Conservation (phyloP, 768 basidiomycete genomes). For the Boletus pseudo-olivaceus region DNA sequence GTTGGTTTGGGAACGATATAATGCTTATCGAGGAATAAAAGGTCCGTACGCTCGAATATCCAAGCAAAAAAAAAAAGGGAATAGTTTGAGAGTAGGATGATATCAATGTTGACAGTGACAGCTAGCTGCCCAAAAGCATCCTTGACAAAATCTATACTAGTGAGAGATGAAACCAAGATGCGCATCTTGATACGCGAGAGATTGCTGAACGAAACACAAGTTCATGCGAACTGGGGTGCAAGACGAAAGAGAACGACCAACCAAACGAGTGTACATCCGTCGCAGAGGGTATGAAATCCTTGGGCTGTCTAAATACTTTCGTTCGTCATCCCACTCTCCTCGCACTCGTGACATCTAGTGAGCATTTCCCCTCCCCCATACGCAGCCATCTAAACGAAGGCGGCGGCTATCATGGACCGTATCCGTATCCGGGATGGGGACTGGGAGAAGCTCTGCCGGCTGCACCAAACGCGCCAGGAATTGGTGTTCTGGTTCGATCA, state of each 20-base stretch:
- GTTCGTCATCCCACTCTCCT: conserved; percentile 6
- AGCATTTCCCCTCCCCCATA: background rate
- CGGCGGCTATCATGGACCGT: conserved; percentile 28
- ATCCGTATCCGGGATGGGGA: conserved; percentile 45
- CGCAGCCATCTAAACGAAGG: background rate
- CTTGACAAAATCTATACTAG: conserved; percentile 24
- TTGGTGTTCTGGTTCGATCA: conserved; percentile 29
- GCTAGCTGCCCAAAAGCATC: conserved; percentile 18
- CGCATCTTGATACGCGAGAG: conserved; percentile 8
- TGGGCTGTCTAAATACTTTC: conserved; percentile 13
- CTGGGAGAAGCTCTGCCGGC: conserved; percentile 42
- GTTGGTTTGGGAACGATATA: conserved; percentile 22
- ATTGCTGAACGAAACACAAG: conserved; percentile 11
- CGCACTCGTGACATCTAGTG: conserved; percentile 11
- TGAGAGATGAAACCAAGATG: conserved; percentile 18
- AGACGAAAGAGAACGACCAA: conserved; percentile 13
- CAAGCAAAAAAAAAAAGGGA: conserved; percentile 5
- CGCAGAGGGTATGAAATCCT: conserved; percentile 14
- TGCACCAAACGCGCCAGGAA: conserved; percentile 22
- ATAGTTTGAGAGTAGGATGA: conserved; percentile 9
- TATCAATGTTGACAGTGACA: conserved; percentile 7
- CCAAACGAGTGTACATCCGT: conserved; percentile 28
- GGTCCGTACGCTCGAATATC: conserved; percentile 21
- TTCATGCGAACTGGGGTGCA: conserved; percentile 8
- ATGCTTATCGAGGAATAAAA: conserved; percentile 25